Evolutionary conservation across 768 basidiomycete genomes (phyloP).

Genomic region (Lactarius hengduanensis): DNA sequence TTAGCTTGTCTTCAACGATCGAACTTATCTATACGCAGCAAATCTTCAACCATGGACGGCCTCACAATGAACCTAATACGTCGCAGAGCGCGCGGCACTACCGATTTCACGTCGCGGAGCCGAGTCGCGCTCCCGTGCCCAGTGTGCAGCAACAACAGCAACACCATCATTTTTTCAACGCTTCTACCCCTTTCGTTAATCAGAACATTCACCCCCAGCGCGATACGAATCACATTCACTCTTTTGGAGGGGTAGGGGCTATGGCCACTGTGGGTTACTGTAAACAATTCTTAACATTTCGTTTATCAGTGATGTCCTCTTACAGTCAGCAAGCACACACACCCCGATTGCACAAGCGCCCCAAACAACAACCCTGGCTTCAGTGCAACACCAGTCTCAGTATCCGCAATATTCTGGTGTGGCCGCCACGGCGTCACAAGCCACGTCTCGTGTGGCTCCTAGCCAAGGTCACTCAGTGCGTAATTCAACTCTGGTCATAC

Average conservation of each 20-base stretch:
- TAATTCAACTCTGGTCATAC: background rate
- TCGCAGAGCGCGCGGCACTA: background rate
- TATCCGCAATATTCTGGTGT: conserved; percentile 1
- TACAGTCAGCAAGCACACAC: background rate
- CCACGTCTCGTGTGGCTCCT: background rate
- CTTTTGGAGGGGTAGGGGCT: background rate
- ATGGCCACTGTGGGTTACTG: conserved; percentile 8
- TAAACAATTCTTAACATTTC: background rate
- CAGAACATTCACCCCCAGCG: background rate
- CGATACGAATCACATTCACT: background rate
- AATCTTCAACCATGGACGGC: background rate
- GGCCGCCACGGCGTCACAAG: background rate
- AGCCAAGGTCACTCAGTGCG: background rate
- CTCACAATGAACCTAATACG: background rate
- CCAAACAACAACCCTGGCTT: background rate
- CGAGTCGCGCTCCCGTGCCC: background rate
- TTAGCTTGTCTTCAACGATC: background rate
- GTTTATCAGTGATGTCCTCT: background rate
- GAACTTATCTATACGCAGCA: background rate
- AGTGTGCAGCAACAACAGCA: conserved; percentile 5
- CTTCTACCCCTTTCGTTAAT: background rate
- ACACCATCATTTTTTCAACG: background rate
- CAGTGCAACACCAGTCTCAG: background rate
- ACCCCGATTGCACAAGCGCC: background rate
- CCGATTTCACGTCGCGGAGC: background rate